Conservation (phyloP, 1,139 yeast genomes). For the Meyerozyma athensensis region DNA sequence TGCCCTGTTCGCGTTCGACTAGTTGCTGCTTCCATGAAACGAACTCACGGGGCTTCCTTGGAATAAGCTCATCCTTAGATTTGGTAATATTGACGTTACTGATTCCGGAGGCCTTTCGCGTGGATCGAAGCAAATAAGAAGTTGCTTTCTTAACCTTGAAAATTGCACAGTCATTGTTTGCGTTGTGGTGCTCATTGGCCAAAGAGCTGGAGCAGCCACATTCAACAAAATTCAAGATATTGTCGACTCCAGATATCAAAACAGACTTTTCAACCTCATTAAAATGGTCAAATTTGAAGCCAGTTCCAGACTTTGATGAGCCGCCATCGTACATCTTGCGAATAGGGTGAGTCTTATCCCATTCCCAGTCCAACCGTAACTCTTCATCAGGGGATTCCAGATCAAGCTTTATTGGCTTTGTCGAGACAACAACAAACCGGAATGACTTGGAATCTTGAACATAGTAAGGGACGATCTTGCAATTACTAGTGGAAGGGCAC, state of each 20-base stretch:
- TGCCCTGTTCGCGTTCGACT: slow-evolving; percentile 24
- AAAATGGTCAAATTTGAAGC: slow-evolving; percentile 43
- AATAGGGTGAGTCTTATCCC: slow-evolving; percentile 81
- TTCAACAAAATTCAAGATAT: slow-evolving; percentile 50
- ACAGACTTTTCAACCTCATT: slow-evolving; percentile 47
- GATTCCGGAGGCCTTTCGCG: slow-evolving; percentile 47
- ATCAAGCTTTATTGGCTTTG: slow-evolving; percentile 42
- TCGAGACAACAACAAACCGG: slow-evolving; percentile 56
- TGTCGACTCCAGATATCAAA: slow-evolving; percentile 57
- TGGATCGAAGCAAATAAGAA: slow-evolving; percentile 51
- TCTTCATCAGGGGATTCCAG: slow-evolving; percentile 43
- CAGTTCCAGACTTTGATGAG: slow-evolving; percentile 18
- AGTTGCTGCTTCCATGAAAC: slow-evolving; percentile 39
- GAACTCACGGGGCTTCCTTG: slow-evolving; percentile 27
- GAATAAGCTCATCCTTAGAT: slow-evolving; percentile 37
- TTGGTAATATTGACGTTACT: slow-evolving; percentile 33
- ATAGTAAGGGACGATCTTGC: slow-evolving; percentile 53
- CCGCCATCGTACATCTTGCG: slow-evolving; percentile 35
- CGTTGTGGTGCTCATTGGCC: slow-evolving; percentile 16
- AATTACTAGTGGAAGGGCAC: slow-evolving; percentile 63
- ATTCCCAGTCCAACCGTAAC: slow-evolving; percentile 78
- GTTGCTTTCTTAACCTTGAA: slow-evolving; percentile 60
- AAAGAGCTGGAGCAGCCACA: slow-evolving; percentile 58
- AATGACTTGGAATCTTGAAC: slow-evolving; percentile 42
- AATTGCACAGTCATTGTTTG: slow-evolving; percentile 50